Evolutionary conservation across 83 land plant species (phyloP), one percentile per base, ranked within the genome.

Genomic region (Isoetes engelmannii): DNA sequence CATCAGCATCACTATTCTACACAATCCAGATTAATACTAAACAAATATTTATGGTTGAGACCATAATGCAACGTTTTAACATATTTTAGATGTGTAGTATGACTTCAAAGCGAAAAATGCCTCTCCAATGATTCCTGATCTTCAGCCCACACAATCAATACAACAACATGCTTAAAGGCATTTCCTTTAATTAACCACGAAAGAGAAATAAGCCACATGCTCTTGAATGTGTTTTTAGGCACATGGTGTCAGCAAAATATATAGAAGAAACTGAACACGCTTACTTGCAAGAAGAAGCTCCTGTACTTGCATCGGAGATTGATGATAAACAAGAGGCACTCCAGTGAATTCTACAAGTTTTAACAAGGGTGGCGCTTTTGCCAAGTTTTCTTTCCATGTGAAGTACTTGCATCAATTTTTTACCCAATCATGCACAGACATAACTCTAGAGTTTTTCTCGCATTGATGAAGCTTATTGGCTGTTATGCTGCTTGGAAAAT

Each of bases 41-140:
- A n/a, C n/a, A n/a, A n/a, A n/a, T n/a, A n/a, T n/a, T n/a, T n/a
- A n/a, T n/a, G n/a, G n/a, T 10, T 15, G 20, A 61, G 21, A 61
- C n/a, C 15, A 15, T 1, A 61, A 65, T 45, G 58, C 4, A 50
- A 47, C 1, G 57, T 44, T 44, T 10, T 37, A 13, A 12, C 62
- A 56, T 71, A 87, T 88, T 85, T 68, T 43, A 81, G 83, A 67
- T 90, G 89, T 90, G 67, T 90, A 90, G 69, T 87, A 87, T 7
- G 96, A 88, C 70, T 90, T 90, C 48, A 90, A 84, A 85, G 91
- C 46, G 85, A 78, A 63, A 90, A 87, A 69, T 90, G 92, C 60
- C 88, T 86, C 79, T 87, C 96, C 76, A 87, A 90, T 1, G 91
- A 88, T 69, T 85, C 91, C 68, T 85, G 87, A 67, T 89, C 95